Evolutionary conservation across 2,329 filamentous ascomycete species (phyloP).

Genomic region (Thielaviopsis populi): DNA sequence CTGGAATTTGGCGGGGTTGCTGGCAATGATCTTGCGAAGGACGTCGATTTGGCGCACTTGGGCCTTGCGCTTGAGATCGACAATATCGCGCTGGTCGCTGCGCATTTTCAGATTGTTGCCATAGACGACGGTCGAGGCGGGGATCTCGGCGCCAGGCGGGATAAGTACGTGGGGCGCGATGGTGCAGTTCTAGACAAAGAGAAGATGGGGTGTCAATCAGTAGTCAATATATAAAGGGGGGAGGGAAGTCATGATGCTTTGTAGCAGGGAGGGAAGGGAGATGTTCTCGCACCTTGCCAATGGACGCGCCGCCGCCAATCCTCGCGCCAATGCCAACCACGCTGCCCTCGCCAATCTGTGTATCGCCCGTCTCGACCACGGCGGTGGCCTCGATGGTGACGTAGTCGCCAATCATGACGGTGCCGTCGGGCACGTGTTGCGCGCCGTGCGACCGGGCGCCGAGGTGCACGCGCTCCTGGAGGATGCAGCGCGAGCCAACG

Average conservation of each 20-base stretch:
- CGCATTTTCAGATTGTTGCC: slow-evolving; percentile 42
- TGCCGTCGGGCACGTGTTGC: slow-evolving; percentile 25
- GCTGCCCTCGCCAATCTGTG: slow-evolving; percentile 45
- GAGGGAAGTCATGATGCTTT: no score
- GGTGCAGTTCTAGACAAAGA: slow-evolving; percentile 45
- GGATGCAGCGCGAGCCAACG: slow-evolving; percentile 65
- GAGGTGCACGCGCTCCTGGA: slow-evolving; percentile 54
- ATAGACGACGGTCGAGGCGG: slow-evolving; percentile 55
- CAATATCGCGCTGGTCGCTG: slow-evolving; percentile 43
- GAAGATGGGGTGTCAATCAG: neutral
- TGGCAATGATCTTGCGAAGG: slow-evolving; percentile 50
- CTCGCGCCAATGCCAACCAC: slow-evolving; percentile 43
- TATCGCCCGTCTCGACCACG: slow-evolving; percentile 46
- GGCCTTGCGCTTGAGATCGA: slow-evolving; percentile 47
- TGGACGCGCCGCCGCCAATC: slow-evolving; percentile 43
- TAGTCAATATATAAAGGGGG: neutral
- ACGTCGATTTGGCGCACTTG: slow-evolving; percentile 55
- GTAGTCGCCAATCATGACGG: slow-evolving; percentile 44
- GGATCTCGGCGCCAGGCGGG: slow-evolving; percentile 40
- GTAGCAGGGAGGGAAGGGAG: no score
- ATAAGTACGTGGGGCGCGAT: slow-evolving; percentile 50
- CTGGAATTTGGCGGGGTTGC: slow-evolving; percentile 38
- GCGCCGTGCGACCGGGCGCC: slow-evolving; percentile 28
- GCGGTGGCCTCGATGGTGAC: slow-evolving; percentile 47
- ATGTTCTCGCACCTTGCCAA: slow-evolving; percentile 51